These are phyloP conservation scores for Malus hybrid DNA, from an alignment of 331 rosid genomes.

Conservation along the genomic window DNA sequence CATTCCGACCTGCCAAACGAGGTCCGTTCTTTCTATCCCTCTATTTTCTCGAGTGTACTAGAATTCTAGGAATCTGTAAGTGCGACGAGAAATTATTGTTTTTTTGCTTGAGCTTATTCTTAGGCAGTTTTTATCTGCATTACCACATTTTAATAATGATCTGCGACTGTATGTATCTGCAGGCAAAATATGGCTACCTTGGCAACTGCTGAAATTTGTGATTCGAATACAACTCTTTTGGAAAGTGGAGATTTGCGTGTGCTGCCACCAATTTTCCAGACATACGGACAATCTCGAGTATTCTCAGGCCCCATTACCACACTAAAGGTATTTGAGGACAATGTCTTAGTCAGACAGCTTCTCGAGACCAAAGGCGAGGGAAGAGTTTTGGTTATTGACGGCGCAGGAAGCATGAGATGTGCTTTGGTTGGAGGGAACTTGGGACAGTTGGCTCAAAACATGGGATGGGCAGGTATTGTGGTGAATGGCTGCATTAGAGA, in stretches of 20 bases:
- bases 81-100: not conserved
- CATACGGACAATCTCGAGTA: conserved; percentile 21
- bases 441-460: conserved; percentile 49
- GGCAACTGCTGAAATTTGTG: conserved; percentile 64
- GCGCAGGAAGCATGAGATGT: conserved; percentile 34
- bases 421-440: conserved; percentile 35
- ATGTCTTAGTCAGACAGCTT: conserved; percentile 24
- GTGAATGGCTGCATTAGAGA: conserved; percentile 79
- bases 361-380: conserved; percentile 33
- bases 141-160: not conserved
- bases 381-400: conserved; percentile 31
- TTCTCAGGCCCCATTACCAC: conserved; percentile 30
- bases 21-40: not conserved
- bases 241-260: conserved; percentile 40
- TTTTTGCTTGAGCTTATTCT: not conserved
- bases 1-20: too few relatives aligned
- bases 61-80: not conserved
- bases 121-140: not conserved
- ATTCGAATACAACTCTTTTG: conserved; percentile 43
- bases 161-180: not conserved
- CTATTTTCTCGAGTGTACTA: not conserved
- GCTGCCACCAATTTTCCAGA: conserved; percentile 20
- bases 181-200: conserved; percentile 39
- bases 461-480: conserved; percentile 63
- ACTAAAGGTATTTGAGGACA: conserved; percentile 35